Base-by-base conservation (phyloP, 176 grass and related monocot species). In the Phoenix dactylifera region DNA sequence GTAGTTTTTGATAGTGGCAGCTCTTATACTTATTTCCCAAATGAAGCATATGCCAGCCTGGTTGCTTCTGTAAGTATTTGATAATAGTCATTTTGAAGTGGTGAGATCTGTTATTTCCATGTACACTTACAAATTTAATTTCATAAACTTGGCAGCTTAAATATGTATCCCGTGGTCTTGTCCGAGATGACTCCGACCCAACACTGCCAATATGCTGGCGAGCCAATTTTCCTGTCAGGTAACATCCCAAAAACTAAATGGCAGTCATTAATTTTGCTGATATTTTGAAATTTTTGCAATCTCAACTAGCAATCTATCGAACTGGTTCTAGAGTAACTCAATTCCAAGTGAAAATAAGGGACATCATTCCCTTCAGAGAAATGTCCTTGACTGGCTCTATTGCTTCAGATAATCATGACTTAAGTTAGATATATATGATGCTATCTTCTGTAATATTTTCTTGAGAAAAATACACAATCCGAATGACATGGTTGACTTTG, bases 1-100 rank as follows among this genome's bases (percentile, higher is more conserved):
- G 76, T 92, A 16, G 86, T 98, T 39, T 98, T 98, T 81, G 93
- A 98, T 61, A 88, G 87, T 20, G 93, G 93, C 51, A 98, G 93
- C 67, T 92, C 88, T 18, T 98, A 98, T 62, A 92, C 93, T 5
- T 98, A 89, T 77, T 83, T 98, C 68, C 84, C 88, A 76, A 63
- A 81, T 81, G 88, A 93, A 79, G 80, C 86, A 75, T 98, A 92
- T 52, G 65, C 60, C 62, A 82, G 86, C 24, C 44, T 98, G 57
- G 49, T 91, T 49, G 67, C 82, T 58, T 79, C 76, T 71, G 94
- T 92, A 65, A 80, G 94, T 83, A 19, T 16, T 51, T 39, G 25
- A 51, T 54, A 22, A 29, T 24, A 26, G 24, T 63, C 15, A 59
- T 30, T 54, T 52, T 15, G 10, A 7, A 32, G 6, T 18, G 16